Conservation (phyloP, 768 basidiomycete genomes). For the Termitomyces sp. region DNA sequence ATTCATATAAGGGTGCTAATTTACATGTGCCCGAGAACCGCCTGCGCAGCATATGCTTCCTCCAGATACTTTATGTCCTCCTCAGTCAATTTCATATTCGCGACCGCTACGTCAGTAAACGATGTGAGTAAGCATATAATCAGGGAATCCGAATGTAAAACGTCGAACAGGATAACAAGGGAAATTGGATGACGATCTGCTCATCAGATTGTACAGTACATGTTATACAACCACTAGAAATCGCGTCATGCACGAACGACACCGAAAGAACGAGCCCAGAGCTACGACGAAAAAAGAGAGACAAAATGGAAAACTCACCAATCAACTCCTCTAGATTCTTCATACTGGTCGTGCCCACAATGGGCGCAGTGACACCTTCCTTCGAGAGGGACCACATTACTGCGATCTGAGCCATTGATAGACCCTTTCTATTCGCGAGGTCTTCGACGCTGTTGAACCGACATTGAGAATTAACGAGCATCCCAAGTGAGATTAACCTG, state of each 20-base stretch:
- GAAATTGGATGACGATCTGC: background rate
- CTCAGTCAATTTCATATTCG: conserved; percentile 41
- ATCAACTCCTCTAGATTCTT: conserved; percentile 48
- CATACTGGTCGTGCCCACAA: conserved; percentile 48
- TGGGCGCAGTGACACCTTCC: conserved; percentile 49
- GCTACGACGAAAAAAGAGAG: background rate
- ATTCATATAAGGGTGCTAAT: too few species aligned
- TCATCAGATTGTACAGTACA: background rate
- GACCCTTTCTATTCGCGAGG: conserved; percentile 43
- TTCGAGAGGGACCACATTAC: conserved; percentile 46
- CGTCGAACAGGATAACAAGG: background rate
- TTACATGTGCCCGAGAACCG: background rate
- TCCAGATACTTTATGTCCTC: conserved; percentile 55
- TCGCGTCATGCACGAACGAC: background rate
- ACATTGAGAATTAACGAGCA: background rate
- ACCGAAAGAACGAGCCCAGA: background rate
- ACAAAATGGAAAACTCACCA: conserved; percentile 20
- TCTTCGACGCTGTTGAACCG: conserved; percentile 39
- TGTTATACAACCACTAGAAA: background rate
- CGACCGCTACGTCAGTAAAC: conserved; percentile 23
- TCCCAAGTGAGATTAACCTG: background rate
- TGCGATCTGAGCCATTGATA: conserved; percentile 53
- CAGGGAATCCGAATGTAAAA: background rate
- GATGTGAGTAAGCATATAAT: background rate
- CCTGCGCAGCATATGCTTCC: conserved; percentile 34